phyloP scores from a whole-genome alignment of 768 basidiomycete species.

The Hydnomerulius pinastri region DNA sequence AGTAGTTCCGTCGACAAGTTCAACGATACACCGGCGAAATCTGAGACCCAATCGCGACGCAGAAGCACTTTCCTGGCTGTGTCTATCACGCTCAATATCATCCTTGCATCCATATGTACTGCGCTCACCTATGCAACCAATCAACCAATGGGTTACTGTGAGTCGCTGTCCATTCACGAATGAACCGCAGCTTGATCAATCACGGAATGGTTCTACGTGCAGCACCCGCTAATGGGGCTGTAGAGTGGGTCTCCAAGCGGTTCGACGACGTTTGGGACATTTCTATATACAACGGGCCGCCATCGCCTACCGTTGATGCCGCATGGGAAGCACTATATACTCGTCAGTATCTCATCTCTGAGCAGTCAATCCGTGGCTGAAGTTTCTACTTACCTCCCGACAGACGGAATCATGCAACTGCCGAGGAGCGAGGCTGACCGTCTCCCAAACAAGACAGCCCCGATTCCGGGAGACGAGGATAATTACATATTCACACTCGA shows the following conservation, averaged over 20 bases:
- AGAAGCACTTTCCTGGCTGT: background rate
- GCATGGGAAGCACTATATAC: conserved; percentile 28
- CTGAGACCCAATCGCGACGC: background rate
- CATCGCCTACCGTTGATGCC: conserved; percentile 17
- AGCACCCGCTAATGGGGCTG: background rate
- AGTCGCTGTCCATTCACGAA: background rate
- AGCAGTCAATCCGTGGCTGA: background rate
- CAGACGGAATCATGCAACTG: conserved; percentile 16
- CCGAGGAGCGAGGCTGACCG: conserved; percentile 20
- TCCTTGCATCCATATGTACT: background rate
- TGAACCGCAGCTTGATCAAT: background rate
- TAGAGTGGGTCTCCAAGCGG: background rate
- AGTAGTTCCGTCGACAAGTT: background rate
- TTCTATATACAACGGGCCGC: background rate
- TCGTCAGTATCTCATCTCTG: conserved; percentile 11
- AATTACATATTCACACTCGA: conserved; percentile 27
- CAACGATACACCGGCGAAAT: background rate
- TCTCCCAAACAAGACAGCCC: conserved; percentile 24
- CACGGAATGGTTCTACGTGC: background rate
- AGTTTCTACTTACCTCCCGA: background rate
- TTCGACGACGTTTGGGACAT: background rate
- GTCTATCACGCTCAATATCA: background rate
- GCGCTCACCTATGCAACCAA: background rate
- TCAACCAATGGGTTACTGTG: background rate
- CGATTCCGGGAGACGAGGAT: conserved; percentile 24